Evolutionary conservation across 2,329 filamentous ascomycete genomes (phyloP).

Genomic region (Sporothrix globosa): DNA sequence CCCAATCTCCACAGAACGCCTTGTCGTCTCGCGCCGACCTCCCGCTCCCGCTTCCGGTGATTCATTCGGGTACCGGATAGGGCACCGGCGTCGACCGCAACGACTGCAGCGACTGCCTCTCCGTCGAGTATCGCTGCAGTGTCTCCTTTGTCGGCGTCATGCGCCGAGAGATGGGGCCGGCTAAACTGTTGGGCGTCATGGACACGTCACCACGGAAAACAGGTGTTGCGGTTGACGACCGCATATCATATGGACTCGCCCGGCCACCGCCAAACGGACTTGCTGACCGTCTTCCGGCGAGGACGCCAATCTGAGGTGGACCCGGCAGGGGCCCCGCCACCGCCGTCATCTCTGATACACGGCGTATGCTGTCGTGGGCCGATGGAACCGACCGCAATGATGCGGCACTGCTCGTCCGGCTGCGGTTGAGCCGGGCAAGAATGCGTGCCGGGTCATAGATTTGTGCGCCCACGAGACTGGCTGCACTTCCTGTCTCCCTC

Average conservation of each 20-base stretch:
- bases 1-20: not conserved
- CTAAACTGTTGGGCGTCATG: not conserved
- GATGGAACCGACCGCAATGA: conserved; percentile 32
- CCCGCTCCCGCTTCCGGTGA: too few species aligned
- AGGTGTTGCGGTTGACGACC: conserved; percentile 16
- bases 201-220: not conserved
- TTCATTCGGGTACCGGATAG: conserved; percentile 11
- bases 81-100: conserved; percentile 9
- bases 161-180: conserved; percentile 18
- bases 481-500: not conserved
- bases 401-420: conserved; percentile 32
- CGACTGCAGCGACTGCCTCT: conserved; percentile 28
- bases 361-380: conserved; percentile 8
- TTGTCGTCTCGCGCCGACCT: not conserved
- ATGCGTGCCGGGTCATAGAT: conserved; percentile 34
- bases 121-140: conserved; percentile 31
- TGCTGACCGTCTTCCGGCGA: not conserved
- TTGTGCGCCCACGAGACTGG: conserved; percentile 7
- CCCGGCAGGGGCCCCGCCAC: not conserved
- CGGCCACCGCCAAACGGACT: conserved; percentile 19
- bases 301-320: not conserved
- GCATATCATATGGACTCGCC: conserved; percentile 10
- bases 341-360: not conserved
- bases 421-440: conserved; percentile 34
- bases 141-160: conserved; percentile 34